Base-by-base conservation (phyloP, 108 stramenopile genomes). In the Cyclotella choctawhatcheeana region DNA sequence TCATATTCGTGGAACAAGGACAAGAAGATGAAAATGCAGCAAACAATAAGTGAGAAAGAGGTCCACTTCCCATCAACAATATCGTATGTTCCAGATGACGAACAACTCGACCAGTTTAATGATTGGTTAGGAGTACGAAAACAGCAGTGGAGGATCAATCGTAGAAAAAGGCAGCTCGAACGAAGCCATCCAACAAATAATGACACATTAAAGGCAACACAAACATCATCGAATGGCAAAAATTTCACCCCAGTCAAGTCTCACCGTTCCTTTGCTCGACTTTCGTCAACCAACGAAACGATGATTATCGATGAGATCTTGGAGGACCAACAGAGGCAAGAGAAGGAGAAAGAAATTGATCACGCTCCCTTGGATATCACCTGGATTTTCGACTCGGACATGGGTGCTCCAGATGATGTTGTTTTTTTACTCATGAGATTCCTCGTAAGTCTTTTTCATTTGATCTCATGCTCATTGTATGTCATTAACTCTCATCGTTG, bases 331-430 rank as follows among this genome's bases (percentile, higher is more conserved):
- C 82, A 92, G 48, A 51, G 71, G 3, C 21, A 44, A 35, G 44
- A 40, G n/a, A 75, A 12, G 69, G 35, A 51, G 31, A 17, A 35
- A 14, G 32, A 58, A 16, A 55, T n/a, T 16, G 58, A 76, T 22
- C 64, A 75, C 16, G 62, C 43, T 24, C 87, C 83, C 0, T 64
- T 89, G 44, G 89, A 93, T 66, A 78, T 93, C 32, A 61, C 62
- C 25, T 83, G 84, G 55, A 40, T 93, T 12, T 87, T 93, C 71
- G 82, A 90, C 50, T 64, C 85, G 6, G 43, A 73, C 2, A 54
- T 77, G 29, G 87, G 87, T 5, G 82, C 79, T 37, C 91, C 91
- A 7, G 91, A 93, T 71, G 91, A 93, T 64, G 77, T 88, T 10
- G 61, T 90, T 18, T 79, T 74, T 0, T 74, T 87, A 44, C 74